Evolutionary conservation across 108 stramenopile species (phyloP), one percentile per base, ranked within the genome.

Genomic region (Skeletonema marinoi): DNA sequence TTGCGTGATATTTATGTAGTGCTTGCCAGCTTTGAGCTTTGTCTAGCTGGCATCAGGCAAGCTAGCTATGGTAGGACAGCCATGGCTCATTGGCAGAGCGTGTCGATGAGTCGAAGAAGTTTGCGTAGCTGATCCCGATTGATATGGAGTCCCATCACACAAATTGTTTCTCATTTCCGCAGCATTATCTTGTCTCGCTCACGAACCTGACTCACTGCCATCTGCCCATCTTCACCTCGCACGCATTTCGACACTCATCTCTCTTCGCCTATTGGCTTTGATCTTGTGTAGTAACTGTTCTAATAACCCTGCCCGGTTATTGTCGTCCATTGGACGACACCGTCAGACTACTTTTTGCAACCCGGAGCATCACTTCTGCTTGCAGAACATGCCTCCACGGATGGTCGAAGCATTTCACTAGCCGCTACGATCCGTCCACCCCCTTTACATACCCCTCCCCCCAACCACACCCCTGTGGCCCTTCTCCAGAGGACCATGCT

Each of bases 361-460:
- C 13, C 73, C 60, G 86, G 78, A 60, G 76, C 73, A 84, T 79
- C 88, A 67, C 85, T 87, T 80, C 67, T 71, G 90, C 90, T 91
- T 91, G 90, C 90, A 71, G 66, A 80, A 86, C 61, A 77, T 83
- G 85, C 63, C 44, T 68, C 76, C 90, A 83, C 87, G 90, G 81
- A 91, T 91, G 90, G 90, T 91, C 87, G 88, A 81, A 87, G 88
- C 88, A 91, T 89, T 91, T 91, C 90, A 91, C 90, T 81, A 87
- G 87, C 87, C 88, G 88, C 90, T 88, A 84, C 78, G 87, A 87
- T 80, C 82, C 77, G 88, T 88, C 77, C 86, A 88, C 87, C 73
- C 73, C 77, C 86, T n/a, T n/a, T n/a, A n/a, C n/a, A n/a, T n/a
- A 87, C 85, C 69, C 69, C 76, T 44, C 21, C 46, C 6, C 21